These are phyloP conservation scores for Centrapalus pauciflorus DNA, from an alignment of 129 eudicot species.

Conservation along the genomic window DNA sequence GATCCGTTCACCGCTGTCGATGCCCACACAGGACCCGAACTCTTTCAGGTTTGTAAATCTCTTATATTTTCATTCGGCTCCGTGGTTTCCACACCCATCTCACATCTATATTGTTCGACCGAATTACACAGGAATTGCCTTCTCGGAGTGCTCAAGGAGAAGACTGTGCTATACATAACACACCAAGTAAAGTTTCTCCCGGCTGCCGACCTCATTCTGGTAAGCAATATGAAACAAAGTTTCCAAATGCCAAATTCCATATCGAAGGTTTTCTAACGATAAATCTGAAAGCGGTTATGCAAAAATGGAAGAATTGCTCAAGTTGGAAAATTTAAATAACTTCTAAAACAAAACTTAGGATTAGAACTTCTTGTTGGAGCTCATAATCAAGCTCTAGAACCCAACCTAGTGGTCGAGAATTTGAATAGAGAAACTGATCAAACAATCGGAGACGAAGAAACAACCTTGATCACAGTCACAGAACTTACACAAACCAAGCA, in stretches of 20 bases:
- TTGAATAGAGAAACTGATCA: conserved; percentile 45
- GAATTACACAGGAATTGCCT: conserved; percentile 74
- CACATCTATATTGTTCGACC: too few relatives aligned
- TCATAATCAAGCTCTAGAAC: conserved; percentile 84
- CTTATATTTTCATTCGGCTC: too few relatives aligned
- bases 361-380: conserved; percentile 94
- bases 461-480: conserved; percentile 33
- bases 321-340: conserved; percentile 79
- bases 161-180: conserved; percentile 85
- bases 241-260: neutral
- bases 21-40: conserved; percentile 96
- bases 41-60: conserved; percentile 58
- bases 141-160: conserved; percentile 78
- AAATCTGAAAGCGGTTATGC: conserved; percentile 64
- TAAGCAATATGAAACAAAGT: conserved; percentile 22
- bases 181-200: conserved; percentile 99
- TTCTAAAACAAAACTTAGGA: conserved; percentile 76
- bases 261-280: neutral
- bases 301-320: conserved; percentile 87
- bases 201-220: conserved; percentile 97
- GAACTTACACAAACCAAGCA: conserved; percentile 66
- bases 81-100: too few relatives aligned
- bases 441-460: conserved; percentile 45
- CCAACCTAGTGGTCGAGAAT: conserved; percentile 62
- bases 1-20: conserved; percentile 99